Conservation (phyloP, 2,329 filamentous ascomycete genomes). For the Botryotinia convoluta region DNA sequence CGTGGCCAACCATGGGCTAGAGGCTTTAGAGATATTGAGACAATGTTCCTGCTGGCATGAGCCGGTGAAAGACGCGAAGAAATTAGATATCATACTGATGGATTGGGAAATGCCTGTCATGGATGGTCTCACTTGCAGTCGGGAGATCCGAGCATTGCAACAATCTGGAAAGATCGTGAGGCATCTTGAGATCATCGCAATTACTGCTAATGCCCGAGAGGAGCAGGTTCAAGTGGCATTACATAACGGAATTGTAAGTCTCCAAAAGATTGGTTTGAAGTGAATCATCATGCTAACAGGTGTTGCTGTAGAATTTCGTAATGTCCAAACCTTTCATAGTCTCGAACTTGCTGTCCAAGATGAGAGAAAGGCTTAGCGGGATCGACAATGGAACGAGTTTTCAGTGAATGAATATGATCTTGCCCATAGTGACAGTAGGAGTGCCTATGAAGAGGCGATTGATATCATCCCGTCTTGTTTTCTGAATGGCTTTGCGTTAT, state of each 20-base stretch:
- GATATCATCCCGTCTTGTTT: neutral
- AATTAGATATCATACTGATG: constrained; percentile 66
- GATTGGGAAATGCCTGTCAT: constrained; percentile 76
- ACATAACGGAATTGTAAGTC: constrained; percentile 20
- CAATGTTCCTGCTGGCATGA: constrained; percentile 31
- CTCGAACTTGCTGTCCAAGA: constrained; percentile 25
- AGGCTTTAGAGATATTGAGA: constrained; percentile 48
- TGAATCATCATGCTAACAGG: neutral
- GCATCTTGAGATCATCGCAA: constrained; percentile 41
- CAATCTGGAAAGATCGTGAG: constrained; percentile 50
- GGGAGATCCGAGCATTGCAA: constrained; percentile 59
- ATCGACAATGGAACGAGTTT: neutral
- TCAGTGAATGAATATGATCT: neutral
- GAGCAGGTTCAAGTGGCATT: constrained; percentile 30
- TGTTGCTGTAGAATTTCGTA: constrained; percentile 26
- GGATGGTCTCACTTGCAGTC: constrained; percentile 66
- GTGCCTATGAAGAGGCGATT: neutral
- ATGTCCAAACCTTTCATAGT: constrained; percentile 33
- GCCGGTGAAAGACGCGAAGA: constrained; percentile 32
- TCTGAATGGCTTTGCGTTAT: neutral
- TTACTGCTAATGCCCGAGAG: constrained; percentile 35
- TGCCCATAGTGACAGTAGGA: neutral
- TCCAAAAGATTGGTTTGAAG: neutral
- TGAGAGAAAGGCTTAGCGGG: constrained; percentile 27
- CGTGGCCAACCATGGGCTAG: constrained; percentile 56